Evolutionary conservation across 768 basidiomycete species (phyloP).

Genomic region (Dioszegia aurantiaca): DNA sequence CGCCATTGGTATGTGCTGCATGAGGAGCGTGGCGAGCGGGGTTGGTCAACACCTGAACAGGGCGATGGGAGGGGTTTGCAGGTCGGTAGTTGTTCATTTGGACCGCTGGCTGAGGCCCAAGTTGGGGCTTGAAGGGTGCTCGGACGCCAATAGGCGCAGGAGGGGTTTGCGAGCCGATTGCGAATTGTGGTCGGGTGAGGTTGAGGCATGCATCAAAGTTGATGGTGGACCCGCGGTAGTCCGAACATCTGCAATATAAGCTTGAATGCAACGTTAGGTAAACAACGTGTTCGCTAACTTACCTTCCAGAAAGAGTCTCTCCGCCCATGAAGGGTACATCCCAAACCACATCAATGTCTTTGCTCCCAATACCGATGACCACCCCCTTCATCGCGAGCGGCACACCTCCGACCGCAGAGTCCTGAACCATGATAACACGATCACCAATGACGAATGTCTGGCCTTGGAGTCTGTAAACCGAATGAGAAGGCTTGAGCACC

Average conservation of each 20-base stretch:
- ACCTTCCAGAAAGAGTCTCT: slow-evolving; percentile 78
- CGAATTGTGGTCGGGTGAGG: slow-evolving; percentile 78
- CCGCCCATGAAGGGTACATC: slow-evolving; percentile 95
- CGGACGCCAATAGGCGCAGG: slow-evolving; percentile 29
- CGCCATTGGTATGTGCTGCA: slow-evolving; percentile 17
- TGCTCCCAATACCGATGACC: slow-evolving; percentile 80
- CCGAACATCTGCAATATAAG: slow-evolving; percentile 65
- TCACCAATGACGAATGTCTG: slow-evolving; percentile 86
- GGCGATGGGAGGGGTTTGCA: slow-evolving; percentile 24
- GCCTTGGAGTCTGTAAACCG: slow-evolving; percentile 81
- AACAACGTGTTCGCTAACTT: slow-evolving; percentile 19
- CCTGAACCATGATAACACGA: slow-evolving; percentile 92
- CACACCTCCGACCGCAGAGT: slow-evolving; percentile 74
- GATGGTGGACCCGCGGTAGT: slow-evolving; percentile 85
- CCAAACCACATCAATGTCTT: slow-evolving; percentile 92
- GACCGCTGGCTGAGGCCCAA: slow-evolving; percentile 66
- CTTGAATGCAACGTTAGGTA: background rate
- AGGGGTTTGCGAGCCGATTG: slow-evolving; percentile 57
- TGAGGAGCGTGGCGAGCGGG: slow-evolving; percentile 39
- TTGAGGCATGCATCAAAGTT: slow-evolving; percentile 86
- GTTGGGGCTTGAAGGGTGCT: slow-evolving; percentile 64
- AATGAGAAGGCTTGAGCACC: slow-evolving; percentile 87
- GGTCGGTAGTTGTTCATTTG: slow-evolving; percentile 26
- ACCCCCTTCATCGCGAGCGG: slow-evolving; percentile 89
- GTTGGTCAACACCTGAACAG: slow-evolving; percentile 23